Conservation (phyloP, 371 early-diverging fungal genomes). For the Mucor saturninus region DNA sequence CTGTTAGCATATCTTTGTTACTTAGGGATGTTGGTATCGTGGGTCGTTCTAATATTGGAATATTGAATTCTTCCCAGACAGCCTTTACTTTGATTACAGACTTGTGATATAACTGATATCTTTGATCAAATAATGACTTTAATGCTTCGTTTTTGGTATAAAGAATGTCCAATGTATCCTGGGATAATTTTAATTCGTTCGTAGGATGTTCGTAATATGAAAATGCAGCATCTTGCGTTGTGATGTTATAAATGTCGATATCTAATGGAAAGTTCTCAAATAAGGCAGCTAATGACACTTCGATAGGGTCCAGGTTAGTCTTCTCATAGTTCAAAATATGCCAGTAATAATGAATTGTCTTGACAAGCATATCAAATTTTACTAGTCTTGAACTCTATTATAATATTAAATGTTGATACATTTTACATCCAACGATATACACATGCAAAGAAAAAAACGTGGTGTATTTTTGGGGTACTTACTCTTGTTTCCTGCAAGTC, state of each 20-base stretch:
- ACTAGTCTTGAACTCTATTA: constrained; percentile 13
- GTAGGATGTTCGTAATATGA: constrained; percentile 20
- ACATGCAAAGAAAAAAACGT: neutral
- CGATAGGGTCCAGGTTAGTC: constrained; percentile 12
- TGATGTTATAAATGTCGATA: constrained; percentile 1
- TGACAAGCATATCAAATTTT: constrained; percentile 16
- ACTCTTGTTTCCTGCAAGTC: constrained; percentile 28
- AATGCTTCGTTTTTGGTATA: constrained; percentile 6
- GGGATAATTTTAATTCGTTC: constrained; percentile 13
- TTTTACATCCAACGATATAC: neutral
- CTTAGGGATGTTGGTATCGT: constrained; percentile 24
- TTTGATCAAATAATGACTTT: constrained; percentile 13
- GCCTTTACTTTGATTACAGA: constrained; percentile 23
- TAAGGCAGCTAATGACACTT: constrained; percentile 4
- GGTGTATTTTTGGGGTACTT: neutral
- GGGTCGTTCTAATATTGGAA: constrained; percentile 25
- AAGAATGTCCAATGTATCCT: constrained; percentile 4
- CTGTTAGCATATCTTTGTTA: constrained; percentile 23
- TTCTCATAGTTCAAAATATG: constrained; percentile 14
- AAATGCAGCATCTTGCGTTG: neutral
- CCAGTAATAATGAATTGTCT: constrained; percentile 30
- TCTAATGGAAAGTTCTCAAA: constrained; percentile 20
- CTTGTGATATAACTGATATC: constrained; percentile 8
- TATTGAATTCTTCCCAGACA: constrained; percentile 33
- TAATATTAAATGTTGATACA: neutral